These are phyloP conservation scores for Boletus rubescentipes DNA, from an alignment of 768 basidiomycete genomes.

Conservation along the genomic window DNA sequence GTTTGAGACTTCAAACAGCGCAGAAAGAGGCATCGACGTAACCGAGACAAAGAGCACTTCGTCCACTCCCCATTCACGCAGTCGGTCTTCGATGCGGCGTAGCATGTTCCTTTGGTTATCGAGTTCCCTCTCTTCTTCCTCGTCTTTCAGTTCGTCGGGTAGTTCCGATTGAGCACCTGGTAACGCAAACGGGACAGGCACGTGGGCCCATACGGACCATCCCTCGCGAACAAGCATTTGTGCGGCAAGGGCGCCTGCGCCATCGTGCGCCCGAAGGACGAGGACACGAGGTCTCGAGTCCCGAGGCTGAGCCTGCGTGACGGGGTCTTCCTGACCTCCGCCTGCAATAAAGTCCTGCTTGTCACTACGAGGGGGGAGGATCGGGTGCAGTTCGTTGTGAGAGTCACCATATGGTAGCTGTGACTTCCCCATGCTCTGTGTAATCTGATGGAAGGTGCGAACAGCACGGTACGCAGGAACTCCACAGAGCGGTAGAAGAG, in stretches of 20 bases:
- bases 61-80: conserved; percentile 70
- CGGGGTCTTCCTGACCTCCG: conserved; percentile 21
- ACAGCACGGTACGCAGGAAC: conserved; percentile 83
- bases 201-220: conserved; percentile 75
- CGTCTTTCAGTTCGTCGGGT: conserved; percentile 32
- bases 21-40: conserved; percentile 19
- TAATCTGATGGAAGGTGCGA: conserved; percentile 54
- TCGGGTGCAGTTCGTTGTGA: conserved; percentile 29
- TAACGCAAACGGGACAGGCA: conserved; percentile 38
- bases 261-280: conserved; percentile 73
- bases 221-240: conserved; percentile 73
- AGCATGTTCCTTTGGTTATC: conserved; percentile 43
- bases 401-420: conserved; percentile 25
- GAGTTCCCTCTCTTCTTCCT: conserved; percentile 35
- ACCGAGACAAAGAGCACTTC: conserved; percentile 65
- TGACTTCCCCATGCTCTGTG: conserved; percentile 22
- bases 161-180: conserved; percentile 36
- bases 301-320: conserved; percentile 1
- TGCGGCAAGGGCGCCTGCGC: conserved; percentile 70
- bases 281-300: conserved; percentile 44
- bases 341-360: conserved; percentile 26
- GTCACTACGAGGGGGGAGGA: conserved; percentile 25
- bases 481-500: conserved; percentile 76
- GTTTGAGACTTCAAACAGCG: conserved; percentile 23
- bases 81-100: conserved; percentile 48